A percentile compares a stretch with the other conserved stretches of the same genome.
These are phyloP conservation scores for Cercospora berteroae DNA, from an alignment of 2,329 filamentous ascomycete genomes.

Conservation along the genomic window DNA sequence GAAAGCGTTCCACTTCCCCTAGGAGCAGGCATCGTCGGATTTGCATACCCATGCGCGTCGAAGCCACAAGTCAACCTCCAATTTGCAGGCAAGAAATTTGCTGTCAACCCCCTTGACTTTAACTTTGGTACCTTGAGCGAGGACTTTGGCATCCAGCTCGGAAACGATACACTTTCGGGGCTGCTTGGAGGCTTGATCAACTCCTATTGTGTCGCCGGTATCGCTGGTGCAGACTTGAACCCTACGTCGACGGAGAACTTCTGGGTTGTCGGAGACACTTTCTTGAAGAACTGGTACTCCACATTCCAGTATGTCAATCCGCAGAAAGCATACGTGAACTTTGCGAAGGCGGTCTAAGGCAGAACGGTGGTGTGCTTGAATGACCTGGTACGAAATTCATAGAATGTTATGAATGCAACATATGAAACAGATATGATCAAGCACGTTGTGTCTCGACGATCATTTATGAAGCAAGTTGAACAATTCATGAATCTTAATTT, in stretches of 20 bases:
- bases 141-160: conserved; percentile 18
- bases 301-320: conserved; percentile 24
- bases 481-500: conserved; percentile 4
- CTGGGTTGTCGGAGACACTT: conserved; percentile 29
- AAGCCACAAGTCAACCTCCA: conserved; percentile 30
- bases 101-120: conserved; percentile 28
- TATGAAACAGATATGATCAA: neutral
- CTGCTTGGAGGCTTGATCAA: conserved; percentile 9
- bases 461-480: neutral
- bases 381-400: neutral
- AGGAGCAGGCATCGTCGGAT: conserved; percentile 28
- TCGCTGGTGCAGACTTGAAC: conserved; percentile 25
- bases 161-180: conserved; percentile 13
- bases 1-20: conserved; percentile 34
- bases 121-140: conserved; percentile 25
- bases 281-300: conserved; percentile 31
- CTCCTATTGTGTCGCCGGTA: conserved; percentile 23
- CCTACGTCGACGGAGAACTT: conserved; percentile 19
- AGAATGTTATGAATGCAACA: neutral
- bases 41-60: conserved; percentile 36
- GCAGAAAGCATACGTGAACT: conserved; percentile 25
- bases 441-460: neutral
- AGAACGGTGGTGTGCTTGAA: neutral
- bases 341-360: conserved; percentile 26
- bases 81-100: conserved; percentile 32